Evolutionary conservation across 83 land plant genomes (phyloP).

Genomic region (Larix sibirica): DNA sequence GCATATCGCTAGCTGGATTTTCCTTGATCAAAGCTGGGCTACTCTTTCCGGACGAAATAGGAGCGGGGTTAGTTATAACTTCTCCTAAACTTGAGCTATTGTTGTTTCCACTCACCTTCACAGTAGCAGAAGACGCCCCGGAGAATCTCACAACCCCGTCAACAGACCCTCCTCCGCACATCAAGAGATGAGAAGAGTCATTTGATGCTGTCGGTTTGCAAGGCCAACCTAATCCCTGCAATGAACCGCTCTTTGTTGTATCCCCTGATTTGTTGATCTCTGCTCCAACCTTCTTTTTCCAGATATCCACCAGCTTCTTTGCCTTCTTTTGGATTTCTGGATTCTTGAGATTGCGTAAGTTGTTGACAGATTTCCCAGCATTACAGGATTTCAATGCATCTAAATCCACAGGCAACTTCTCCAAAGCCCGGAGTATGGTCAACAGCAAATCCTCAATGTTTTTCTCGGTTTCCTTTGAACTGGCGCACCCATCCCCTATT

Average conservation of each 20-base stretch:
- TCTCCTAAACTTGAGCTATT: no score
- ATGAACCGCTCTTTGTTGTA: neutral
- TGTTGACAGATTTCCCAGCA: conserved; percentile 49
- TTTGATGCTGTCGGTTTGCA: neutral
- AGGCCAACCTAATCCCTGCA: neutral
- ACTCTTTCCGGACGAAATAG: no score
- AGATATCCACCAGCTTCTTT: conserved; percentile 43
- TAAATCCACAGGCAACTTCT: conserved; percentile 51
- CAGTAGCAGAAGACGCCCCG: neutral
- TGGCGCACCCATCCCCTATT: conserved; percentile 30
- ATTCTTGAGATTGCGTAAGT: conserved; percentile 35
- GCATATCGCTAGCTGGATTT: neutral
- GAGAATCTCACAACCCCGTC: neutral
- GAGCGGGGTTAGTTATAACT: no score
- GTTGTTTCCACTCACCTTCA: neutral
- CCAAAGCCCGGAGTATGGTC: conserved; percentile 37
- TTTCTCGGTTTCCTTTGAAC: conserved; percentile 32
- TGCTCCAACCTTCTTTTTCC: conserved; percentile 44
- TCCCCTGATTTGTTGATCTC: conserved; percentile 31
- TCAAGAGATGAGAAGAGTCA: neutral
- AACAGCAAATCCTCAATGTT: conserved; percentile 42
- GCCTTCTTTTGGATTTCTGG: conserved; percentile 50
- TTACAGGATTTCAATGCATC: conserved; percentile 43
- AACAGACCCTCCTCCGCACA: neutral
- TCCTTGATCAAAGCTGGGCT: neutral